Percentiles rank a stretch among this genome's conserved stretches.
Conservation (phyloP, 495 filamentous ascomycete genomes). For the Penicillium paradoxum region DNA sequence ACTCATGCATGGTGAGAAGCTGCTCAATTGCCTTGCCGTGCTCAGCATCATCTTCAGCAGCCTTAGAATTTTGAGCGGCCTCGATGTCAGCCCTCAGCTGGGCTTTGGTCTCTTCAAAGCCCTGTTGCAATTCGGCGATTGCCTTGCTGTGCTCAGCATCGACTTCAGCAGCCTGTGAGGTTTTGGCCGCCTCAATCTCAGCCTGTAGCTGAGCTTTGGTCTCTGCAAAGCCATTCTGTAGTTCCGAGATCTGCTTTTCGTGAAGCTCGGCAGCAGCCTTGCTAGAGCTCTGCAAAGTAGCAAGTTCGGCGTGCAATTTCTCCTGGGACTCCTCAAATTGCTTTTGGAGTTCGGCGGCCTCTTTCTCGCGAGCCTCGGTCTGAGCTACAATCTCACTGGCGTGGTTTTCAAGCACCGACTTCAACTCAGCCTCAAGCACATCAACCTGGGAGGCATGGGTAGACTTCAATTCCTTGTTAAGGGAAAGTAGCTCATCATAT, state of each 20-base stretch:
- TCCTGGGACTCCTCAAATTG: conserved; percentile 29
- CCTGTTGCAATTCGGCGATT: conserved; percentile 32
- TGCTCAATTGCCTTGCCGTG: conserved; percentile 43
- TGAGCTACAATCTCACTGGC: conserved; percentile 31
- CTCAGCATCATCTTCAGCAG: conserved; percentile 38
- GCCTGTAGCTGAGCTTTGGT: conserved; percentile 29
- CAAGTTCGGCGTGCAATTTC: conserved; percentile 27
- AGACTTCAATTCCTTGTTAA: conserved; percentile 32
- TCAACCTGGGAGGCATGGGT: conserved; percentile 31
- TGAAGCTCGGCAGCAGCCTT: conserved; percentile 28
- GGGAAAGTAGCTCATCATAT: conserved; percentile 34
- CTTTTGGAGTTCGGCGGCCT: conserved; percentile 33
- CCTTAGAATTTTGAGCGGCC: conserved; percentile 25
- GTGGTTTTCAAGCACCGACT: conserved; percentile 28
- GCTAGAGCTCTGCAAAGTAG: conserved; percentile 21
- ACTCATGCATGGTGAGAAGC: conserved; percentile 42
- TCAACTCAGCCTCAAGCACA: conserved; percentile 35
- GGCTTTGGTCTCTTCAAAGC: conserved; percentile 31
- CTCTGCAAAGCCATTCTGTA: conserved; percentile 13
- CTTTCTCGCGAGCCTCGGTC: conserved; percentile 28
- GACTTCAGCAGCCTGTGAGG: conserved; percentile 25
- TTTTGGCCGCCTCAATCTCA: conserved; percentile 29
- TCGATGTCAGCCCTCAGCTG: conserved; percentile 35
- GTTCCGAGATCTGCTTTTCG: conserved; percentile 8
- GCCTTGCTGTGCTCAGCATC: conserved; percentile 12